Evolutionary conservation across 768 basidiomycete genomes (phyloP), one percentile per base, ranked within the genome.

Genomic region (Kockovaella imperatae): DNA sequence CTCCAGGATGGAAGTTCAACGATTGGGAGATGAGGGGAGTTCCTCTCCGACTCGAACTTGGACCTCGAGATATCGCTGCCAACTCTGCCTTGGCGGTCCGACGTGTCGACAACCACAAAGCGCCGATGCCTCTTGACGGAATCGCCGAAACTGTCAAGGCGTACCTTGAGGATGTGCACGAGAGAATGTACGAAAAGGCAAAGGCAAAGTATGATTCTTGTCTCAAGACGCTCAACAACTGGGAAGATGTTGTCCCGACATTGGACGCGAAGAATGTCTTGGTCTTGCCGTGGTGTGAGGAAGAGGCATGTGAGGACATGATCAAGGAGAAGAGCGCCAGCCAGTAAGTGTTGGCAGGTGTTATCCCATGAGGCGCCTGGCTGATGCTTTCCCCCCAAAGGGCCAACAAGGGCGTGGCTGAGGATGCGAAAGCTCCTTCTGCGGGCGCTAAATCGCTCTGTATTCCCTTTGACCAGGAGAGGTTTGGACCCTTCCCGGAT

Each of bases 21-120:
- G 88, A 97, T 64, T 96, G 93, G 90, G 95, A 99, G 75, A 84
- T 96, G 74, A 87, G 93, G 86, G 95, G 95, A 68, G 90, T 97
- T 35, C 95, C 95, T 11, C 77, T 99, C 54, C 89, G 95, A 57
- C 84, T 99, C 54, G 95, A 99, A 74, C 82, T 97, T 60, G 95
- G 95, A 5, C 95, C 95, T 35, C 82, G 85, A 54, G 93, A 97
- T 71, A 76, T 97, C 56, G 70, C 67, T n/a, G 60, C 59, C 59
- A 77, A 78, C 39, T 86, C 88, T 67, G 72, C 80, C 51, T 84
- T 91, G 67, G 86, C 86, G 21, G 88, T 89, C 39, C 86, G 93
- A 52, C 84, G 95, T 52, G 80, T 82, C 68, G 82, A 74, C n/a
- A 78, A 78, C n/a, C 75, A 69, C 55, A 85, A 84, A 68, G 70